Evolutionary conservation across 768 basidiomycete genomes (phyloP), one percentile per base, ranked within the genome.

Genomic region (Dacryopinax primogenitus): DNA sequence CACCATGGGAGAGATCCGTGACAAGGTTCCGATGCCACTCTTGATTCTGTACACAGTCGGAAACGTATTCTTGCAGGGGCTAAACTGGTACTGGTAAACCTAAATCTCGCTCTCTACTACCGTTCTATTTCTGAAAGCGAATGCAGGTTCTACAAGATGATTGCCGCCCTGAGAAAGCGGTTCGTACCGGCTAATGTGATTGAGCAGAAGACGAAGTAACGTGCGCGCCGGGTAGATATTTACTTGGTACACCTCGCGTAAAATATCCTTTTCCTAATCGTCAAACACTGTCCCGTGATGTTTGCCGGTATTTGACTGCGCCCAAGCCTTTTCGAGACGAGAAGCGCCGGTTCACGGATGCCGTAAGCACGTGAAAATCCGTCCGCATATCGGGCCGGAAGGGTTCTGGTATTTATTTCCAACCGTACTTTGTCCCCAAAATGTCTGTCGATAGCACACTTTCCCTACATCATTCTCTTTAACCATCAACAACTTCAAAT

Each of bases 51-150:
- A 83, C 65, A 79, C 80, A 1, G 44, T 71, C 3, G 87, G 84
- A 18, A 90, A 89, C 70, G 65, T 87, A 34, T 70, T 84, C 34
- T 77, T 93, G 11, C 85, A 90, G 69, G 77, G 78, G 2, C 77
- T 94, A 26, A 94, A 93, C 73, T 84, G 85, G 80, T 79, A 86
- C 70, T 92, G 90, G 89, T 90, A 63, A 65, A 76, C 4, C 4
- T 11, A 3, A 6, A 30, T 9, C 11, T 26, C 26, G 12, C 4
- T 2, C 2, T 28, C 30, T 58, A 11, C 3, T 32, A 6, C 15
- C 26, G 13, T 58, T 7, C 13, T 30, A 9, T 4, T 58, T 47
- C 65, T 64, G 63, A 21, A 11, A 39, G 51, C 21, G 33, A 28
- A 7, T 58, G 15, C 66, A 87, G 88, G 88, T 85, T 90, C 74